These are phyloP conservation scores for Picea engelmannii DNA, from an alignment of 83 land plant species.

Conservation along the genomic window DNA sequence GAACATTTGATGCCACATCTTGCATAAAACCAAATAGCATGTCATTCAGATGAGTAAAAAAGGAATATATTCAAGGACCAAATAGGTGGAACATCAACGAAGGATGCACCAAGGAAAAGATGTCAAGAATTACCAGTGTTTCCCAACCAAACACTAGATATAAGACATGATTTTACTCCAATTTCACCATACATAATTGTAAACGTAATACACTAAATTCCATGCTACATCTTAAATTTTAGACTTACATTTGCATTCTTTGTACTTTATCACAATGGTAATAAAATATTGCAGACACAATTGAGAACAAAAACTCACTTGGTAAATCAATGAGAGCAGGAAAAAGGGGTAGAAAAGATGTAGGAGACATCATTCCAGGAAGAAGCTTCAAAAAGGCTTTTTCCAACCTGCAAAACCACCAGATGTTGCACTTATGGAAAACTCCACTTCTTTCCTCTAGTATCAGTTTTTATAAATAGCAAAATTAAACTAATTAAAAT, in stretches of 20 bases:
- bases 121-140: background rate
- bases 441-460: background rate
- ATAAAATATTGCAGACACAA: background rate
- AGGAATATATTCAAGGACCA: background rate
- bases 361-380: constrained; percentile 78
- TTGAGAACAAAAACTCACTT: constrained; percentile 51
- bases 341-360: constrained; percentile 91
- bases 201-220: background rate
- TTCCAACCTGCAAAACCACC: constrained; percentile 57
- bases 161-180: background rate
- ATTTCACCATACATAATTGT: background rate
- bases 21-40: background rate
- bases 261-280: background rate
- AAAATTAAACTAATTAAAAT: background rate
- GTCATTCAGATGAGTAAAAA: background rate
- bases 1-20: background rate
- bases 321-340: constrained; percentile 91
- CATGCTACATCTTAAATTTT: background rate
- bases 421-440: background rate
- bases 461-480: background rate
- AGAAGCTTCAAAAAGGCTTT: constrained; percentile 64
- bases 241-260: background rate
- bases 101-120: background rate
- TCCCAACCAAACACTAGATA: background rate
- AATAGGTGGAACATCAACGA: background rate